A percentile compares a stretch with the other conserved stretches of the same genome.
phyloP scores from a whole-genome alignment of 108 stramenopile species.

The Epithemia pelagica region DNA sequence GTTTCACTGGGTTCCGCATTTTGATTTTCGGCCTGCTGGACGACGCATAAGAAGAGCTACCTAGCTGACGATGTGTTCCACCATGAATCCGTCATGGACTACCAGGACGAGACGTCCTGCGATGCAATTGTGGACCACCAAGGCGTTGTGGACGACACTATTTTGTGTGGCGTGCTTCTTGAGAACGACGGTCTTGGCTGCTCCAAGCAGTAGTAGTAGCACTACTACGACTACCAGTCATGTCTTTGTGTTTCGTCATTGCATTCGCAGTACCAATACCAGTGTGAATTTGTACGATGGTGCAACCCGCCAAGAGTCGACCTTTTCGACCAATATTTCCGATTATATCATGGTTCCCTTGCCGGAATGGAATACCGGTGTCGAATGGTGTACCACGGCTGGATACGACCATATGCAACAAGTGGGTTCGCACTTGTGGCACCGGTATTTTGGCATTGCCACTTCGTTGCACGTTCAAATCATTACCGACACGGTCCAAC shows the following conservation, averaged over 20 bases:
- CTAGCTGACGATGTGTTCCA: no score
- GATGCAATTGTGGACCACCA: no score
- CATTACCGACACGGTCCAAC: conserved; percentile 12
- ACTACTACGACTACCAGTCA: conserved; percentile 6
- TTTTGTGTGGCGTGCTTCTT: no score
- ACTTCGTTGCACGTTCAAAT: conserved; percentile 7
- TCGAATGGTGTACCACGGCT: conserved; percentile 12
- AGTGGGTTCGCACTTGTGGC: conserved; percentile 6
- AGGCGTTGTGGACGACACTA: no score
- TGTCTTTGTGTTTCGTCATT: conserved; percentile 27
- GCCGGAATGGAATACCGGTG: conserved; percentile 16
- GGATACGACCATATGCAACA: conserved; percentile 15
- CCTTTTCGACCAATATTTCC: conserved; percentile 1
- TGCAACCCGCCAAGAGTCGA: not conserved
- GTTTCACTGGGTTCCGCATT: no score
- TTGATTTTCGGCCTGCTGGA: no score
- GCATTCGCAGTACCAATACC: conserved; percentile 16
- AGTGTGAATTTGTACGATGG: conserved; percentile 10
- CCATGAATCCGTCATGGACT: no score
- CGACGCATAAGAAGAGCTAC: no score
- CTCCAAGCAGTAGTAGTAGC: no score
- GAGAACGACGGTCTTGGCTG: no score
- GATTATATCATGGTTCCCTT: not conserved
- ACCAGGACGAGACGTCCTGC: no score
- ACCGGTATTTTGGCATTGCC: not conserved